These are phyloP conservation scores for Cryphonectria nitschkei DNA, from an alignment of 2,329 filamentous ascomycete genomes.

Conservation along the genomic window DNA sequence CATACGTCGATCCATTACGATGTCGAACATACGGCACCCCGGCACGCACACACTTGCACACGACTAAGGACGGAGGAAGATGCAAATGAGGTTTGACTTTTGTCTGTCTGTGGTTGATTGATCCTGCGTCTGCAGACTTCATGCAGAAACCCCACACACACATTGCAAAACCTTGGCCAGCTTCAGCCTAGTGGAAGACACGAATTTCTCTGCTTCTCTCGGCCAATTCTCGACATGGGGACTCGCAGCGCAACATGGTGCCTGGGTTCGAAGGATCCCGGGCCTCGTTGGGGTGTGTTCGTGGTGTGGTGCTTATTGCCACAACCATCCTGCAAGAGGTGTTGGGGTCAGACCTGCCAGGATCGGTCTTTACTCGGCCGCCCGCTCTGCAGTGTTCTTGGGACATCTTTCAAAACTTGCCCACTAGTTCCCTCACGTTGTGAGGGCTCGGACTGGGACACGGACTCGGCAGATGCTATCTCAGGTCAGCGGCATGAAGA, in stretches of 20 bases:
- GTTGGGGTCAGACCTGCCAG: neutral
- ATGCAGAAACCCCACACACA: conserved; percentile 4
- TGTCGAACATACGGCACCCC: neutral
- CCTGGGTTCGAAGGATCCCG: neutral
- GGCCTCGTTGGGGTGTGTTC: neutral
- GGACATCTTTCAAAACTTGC: no score
- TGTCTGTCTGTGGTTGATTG: conserved; percentile 9
- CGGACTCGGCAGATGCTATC: neutral
- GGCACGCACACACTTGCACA: no score
- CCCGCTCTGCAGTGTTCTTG: neutral
- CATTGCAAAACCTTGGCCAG: neutral
- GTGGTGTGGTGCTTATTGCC: neutral
- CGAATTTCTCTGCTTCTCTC: neutral
- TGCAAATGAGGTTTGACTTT: neutral
- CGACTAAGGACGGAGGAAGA: neutral
- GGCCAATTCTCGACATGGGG: neutral
- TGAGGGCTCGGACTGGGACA: conserved; percentile 1
- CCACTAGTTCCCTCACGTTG: neutral
- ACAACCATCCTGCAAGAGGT: neutral
- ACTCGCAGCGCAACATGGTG: neutral
- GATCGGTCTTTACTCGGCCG: neutral
- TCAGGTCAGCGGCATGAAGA: neutral
- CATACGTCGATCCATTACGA: neutral
- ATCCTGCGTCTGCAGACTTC: conserved; percentile 11
- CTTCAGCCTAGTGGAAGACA: neutral